Evolutionary conservation across 2,329 filamentous ascomycete genomes (phyloP).

Genomic region (Arthrobotrys iridis): DNA sequence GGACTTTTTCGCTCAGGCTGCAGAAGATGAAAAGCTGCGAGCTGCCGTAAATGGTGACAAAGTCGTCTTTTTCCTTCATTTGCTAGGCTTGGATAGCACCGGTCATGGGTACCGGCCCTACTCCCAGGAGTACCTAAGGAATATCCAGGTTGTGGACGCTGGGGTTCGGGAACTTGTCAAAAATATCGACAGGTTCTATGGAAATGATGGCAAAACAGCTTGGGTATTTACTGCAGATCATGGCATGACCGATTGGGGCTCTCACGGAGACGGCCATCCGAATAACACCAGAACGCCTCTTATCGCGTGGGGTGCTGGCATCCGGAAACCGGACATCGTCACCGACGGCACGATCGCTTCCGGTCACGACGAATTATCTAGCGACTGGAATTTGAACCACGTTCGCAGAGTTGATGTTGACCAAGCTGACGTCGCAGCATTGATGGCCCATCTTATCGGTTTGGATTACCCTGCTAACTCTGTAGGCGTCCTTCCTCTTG

Average conservation of each 20-base stretch:
- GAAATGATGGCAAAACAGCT: constrained; percentile 81
- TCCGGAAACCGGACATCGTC: constrained; percentile 83
- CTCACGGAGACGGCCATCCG: constrained; percentile 95
- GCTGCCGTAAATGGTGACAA: constrained; percentile 81
- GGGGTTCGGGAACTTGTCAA: constrained; percentile 85
- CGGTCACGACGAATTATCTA: constrained; percentile 90
- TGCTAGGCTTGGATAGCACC: constrained; percentile 89
- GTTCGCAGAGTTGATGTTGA: constrained; percentile 88
- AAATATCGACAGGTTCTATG: constrained; percentile 85
- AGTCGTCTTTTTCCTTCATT: constrained; percentile 91
- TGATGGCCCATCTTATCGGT: constrained; percentile 93
- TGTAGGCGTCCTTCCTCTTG: constrained; percentile 87
- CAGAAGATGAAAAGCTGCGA: constrained; percentile 78
- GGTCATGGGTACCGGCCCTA: constrained; percentile 89
- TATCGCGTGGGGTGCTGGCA: constrained; percentile 86
- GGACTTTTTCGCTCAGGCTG: constrained; percentile 81
- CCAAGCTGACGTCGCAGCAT: constrained; percentile 90
- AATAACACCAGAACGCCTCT: constrained; percentile 95
- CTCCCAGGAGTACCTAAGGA: constrained; percentile 92
- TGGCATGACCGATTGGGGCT: constrained; percentile 99
- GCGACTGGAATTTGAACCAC: constrained; percentile 84
- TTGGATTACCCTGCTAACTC: constrained; percentile 94
- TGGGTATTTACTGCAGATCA: constrained; percentile 98
- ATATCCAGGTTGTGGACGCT: constrained; percentile 91
- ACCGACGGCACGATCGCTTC: constrained; percentile 83